Evolutionary conservation across 2,329 filamentous ascomycete genomes (phyloP).

Genomic region (Calycina herbarum): DNA sequence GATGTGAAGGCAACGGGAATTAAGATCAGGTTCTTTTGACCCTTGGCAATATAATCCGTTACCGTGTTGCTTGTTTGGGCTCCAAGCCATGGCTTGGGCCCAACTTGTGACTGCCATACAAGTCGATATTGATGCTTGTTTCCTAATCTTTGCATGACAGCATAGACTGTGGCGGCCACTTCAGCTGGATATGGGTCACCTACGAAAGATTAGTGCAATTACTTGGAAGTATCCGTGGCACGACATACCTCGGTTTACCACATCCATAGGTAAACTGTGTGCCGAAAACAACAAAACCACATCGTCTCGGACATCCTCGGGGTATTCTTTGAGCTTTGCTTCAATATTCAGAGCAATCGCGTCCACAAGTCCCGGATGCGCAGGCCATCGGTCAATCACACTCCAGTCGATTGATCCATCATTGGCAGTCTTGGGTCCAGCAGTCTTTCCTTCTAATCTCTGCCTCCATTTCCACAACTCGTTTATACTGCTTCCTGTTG

Average conservation of each 20-base stretch:
- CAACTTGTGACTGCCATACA: constrained; percentile 98
- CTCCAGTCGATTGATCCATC: constrained; percentile 87
- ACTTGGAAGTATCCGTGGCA: background rate
- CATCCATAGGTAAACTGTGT: constrained; percentile 94
- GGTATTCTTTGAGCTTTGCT: constrained; percentile 79
- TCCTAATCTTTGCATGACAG: constrained; percentile 89
- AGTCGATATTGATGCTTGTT: constrained; percentile 90
- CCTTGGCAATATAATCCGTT: constrained; percentile 83
- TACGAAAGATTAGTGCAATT: constrained; percentile 36
- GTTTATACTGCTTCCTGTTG: constrained; percentile 92
- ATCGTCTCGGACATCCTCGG: constrained; percentile 73
- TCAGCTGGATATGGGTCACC: constrained; percentile 94
- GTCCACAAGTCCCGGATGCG: constrained; percentile 85
- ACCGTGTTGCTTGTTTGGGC: constrained; percentile 91
- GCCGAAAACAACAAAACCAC: constrained; percentile 92
- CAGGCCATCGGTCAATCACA: constrained; percentile 96
- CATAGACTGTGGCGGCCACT: constrained; percentile 92
- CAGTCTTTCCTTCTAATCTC: constrained; percentile 76
- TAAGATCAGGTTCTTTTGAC: constrained; percentile 85
- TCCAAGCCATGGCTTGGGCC: constrained; percentile 91
- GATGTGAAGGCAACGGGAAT: constrained; percentile 97
- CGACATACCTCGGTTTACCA: constrained; percentile 79
- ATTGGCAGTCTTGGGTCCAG: constrained; percentile 30
- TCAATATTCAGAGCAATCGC: constrained; percentile 93
- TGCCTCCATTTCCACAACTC: constrained; percentile 98